Conservation (phyloP, 176 grass and related monocot genomes). For the Cenchrus purpureus region DNA sequence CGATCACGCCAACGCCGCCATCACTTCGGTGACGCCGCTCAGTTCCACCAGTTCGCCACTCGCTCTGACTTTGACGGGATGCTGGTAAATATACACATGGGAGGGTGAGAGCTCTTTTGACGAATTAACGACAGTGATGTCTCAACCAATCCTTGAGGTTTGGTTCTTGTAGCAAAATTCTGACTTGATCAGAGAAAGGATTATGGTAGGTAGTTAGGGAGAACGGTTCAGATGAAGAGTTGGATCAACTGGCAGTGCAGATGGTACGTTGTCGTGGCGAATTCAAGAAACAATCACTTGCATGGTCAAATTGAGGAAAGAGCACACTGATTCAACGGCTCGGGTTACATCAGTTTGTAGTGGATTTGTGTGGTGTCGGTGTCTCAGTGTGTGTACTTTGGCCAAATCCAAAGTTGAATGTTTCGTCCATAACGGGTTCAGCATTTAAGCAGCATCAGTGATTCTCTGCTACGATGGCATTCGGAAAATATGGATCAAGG, state of each 20-base stretch:
- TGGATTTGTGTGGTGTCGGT: not conserved
- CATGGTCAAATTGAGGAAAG: constrained; percentile 10
- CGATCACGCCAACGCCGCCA: not conserved
- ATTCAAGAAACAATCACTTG: not conserved
- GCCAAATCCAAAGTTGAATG: constrained; percentile 39
- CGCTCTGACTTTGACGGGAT: not conserved
- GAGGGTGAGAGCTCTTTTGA: not conserved
- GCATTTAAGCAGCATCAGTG: not conserved
- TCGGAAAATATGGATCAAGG: not conserved
- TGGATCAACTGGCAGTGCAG: not conserved
- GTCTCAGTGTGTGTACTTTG: not conserved
- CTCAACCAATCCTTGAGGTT: not conserved
- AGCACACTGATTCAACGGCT: constrained; percentile 8
- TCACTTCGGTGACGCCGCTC: not conserved
- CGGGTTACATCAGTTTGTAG: not conserved
- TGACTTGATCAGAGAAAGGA: constrained; percentile 16
- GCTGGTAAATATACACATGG: constrained; percentile 5
- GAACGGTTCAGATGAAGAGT: not conserved
- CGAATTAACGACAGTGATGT: constrained; percentile 13
- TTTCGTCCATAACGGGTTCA: constrained; percentile 3
- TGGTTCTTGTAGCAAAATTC: not conserved
- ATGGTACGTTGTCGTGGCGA: not conserved
- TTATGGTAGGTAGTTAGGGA: not conserved
- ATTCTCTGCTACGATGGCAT: constrained; percentile 11
- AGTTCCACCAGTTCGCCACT: not conserved